Evolutionary conservation across 208 protist species (phyloP), one percentile per base, ranked within the genome.

Genomic region (Herpetomonas samuelpessoai): DNA sequence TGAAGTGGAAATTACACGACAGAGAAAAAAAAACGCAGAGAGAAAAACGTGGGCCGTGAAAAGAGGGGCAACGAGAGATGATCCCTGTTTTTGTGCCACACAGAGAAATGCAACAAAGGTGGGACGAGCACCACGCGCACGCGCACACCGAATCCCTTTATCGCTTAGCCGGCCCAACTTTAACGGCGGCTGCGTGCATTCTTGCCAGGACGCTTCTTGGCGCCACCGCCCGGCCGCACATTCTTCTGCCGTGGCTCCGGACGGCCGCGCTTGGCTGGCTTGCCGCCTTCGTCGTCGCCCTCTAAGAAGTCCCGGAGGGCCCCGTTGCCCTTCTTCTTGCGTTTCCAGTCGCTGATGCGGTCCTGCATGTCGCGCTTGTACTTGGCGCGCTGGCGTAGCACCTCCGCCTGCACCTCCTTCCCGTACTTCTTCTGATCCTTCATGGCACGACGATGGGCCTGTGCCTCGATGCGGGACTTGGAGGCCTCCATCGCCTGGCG

Each of bases 401-500:
- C 89, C 77, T 98, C 89, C 21, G 88, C 92, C 76, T 98, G 93
- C 21, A 98, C 84, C 66, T 96, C 90, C 76, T 98, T 98, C 54
- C 96, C 96, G 64, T 94, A 97, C 79, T 97, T 97, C 81, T 97
- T 97, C 82, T 95, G 91, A 30, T 95, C 91, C 72, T 95, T 93
- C 88, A 96, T 93, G 26, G 85, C 76, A 57, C 87, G 86, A 38
- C 83, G 81, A 68, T 93, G 86, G 25, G 86, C 85, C 51, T 87
- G 91, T 1, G 73, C 76, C 71, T 93, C 84, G 24, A 93, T 81
- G 57, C 81, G 79, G 3, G 83, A 67, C 77, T 93, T 92, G 26
- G 86, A 86, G 10, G 73, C 81, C 62, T 92, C 85, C 75, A 96
- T 93, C 9, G 87, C 85, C 50, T 85, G 76, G 24, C 81, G 86